These are phyloP conservation scores for Pseudocercospora fijiensis DNA, from an alignment of 2,329 filamentous ascomycete genomes.

Conservation along the genomic window DNA sequence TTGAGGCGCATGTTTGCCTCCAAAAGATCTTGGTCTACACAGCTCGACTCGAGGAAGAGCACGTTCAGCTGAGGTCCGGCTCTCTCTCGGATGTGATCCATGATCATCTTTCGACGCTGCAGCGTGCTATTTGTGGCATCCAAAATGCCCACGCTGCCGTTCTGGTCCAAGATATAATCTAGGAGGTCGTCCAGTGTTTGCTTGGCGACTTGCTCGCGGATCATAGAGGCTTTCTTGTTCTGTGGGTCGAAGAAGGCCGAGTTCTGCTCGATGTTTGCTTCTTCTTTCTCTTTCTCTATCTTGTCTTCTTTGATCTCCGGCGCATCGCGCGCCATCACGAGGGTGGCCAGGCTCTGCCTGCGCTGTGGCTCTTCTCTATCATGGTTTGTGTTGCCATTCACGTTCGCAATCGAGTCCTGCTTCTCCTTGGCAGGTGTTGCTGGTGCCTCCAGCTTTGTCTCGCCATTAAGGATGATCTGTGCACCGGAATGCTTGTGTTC, in stretches of 20 bases:
- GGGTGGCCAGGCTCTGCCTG: slow-evolving; percentile 27
- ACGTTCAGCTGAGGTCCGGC: slow-evolving; percentile 86
- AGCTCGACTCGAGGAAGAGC: slow-evolving; percentile 92
- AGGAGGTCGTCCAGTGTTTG: slow-evolving; percentile 89
- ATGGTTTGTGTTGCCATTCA: slow-evolving; percentile 31
- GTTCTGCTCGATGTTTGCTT: slow-evolving; percentile 71
- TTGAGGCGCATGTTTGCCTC: slow-evolving; percentile 98
- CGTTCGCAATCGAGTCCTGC: slow-evolving; percentile 17
- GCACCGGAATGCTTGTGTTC: slow-evolving; percentile 44
- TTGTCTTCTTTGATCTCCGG: slow-evolving; percentile 18
- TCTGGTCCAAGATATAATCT: slow-evolving; percentile 78
- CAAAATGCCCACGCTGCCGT: slow-evolving; percentile 88
- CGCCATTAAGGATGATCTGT: slow-evolving; percentile 60
- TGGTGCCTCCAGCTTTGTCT: slow-evolving; percentile 44
- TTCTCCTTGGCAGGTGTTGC: slow-evolving; percentile 30
- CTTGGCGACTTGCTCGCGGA: slow-evolving; percentile 88
- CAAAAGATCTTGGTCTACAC: slow-evolving; percentile 76
- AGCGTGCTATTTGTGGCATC: slow-evolving; percentile 97
- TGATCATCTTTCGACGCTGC: slow-evolving; percentile 73
- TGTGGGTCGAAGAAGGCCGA: slow-evolving; percentile 91
- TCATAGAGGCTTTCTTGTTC: slow-evolving; percentile 75
- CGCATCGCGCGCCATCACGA: slow-evolving; percentile 22
- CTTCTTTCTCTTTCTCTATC: slow-evolving; percentile 8
- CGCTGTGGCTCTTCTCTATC: slow-evolving; percentile 29
- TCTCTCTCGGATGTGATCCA: slow-evolving; percentile 71